Base-by-base conservation (phyloP, 192 early-diverging fungal genomes). In the Lunasporangiospora selenospora region DNA sequence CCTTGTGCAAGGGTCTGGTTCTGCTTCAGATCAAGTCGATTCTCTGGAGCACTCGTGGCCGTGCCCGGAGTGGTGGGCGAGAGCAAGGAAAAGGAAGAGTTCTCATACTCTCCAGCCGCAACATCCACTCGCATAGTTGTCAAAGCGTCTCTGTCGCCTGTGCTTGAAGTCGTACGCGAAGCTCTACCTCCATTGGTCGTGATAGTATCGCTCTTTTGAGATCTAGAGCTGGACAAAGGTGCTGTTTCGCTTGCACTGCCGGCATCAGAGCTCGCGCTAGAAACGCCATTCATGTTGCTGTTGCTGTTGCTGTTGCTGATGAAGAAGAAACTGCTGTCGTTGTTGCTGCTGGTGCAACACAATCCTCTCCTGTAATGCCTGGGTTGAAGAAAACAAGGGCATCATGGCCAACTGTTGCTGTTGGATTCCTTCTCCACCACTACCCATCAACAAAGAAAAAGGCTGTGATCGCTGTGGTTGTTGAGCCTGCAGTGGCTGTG, bases 191-290 rank as follows among this genome's bases (percentile, higher is more conserved):
- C n/a, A n/a, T n/a, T n/a, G n/a, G n/a, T n/a, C n/a, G n/a, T n/a
- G n/a, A n/a, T n/a, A n/a, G n/a, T n/a, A n/a, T n/a, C n/a, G n/a
- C n/a, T n/a, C n/a, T n/a, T n/a, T n/a, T n/a, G n/a, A n/a, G n/a
- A n/a, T n/a, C 30, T 73, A 49, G 12, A 55, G 56, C 67, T 62
- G 73, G 32, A 77, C 71, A n/a, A 67, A 56, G 0, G 76, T 64
- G 5, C 50, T 49, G 16, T 58, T 42, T 2, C 47, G 52, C 69
- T 77, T 67, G 39, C 38, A 63, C 8, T 52, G 45, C 24, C 42
- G 44, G 6, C 37, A 36, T 21, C 48, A 13, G 29, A 37, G 10
- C 3, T 39, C 50, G 3, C 34, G 56, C 12, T 66, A 44, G 10
- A 63, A 30, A 9, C 58, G 58, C 46, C 40, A 45, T 3, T 56